Evolutionary conservation across 2,329 filamentous ascomycete genomes (phyloP).

Genomic region (Aspergillus sp.): DNA sequence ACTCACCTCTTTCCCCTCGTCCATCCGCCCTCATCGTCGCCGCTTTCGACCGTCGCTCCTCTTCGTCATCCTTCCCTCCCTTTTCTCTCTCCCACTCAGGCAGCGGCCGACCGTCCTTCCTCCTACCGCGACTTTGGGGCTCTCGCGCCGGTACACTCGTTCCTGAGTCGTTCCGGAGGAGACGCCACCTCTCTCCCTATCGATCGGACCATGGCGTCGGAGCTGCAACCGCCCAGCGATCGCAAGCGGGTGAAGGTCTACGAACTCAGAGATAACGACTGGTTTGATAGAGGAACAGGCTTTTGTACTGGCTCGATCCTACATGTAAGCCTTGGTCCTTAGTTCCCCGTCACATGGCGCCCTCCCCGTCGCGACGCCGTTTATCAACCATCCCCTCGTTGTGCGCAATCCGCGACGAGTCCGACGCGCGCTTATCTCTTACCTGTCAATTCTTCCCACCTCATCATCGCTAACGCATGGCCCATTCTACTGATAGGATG

Average conservation of each 20-base stretch:
- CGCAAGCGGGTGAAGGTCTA: constrained; percentile 89
- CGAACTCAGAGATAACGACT: constrained; percentile 97
- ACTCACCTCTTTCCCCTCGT: constrained; percentile 10
- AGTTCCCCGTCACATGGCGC: constrained; percentile 16
- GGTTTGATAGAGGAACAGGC: constrained; percentile 95
- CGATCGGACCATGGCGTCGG: constrained; percentile 46
- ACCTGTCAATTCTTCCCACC: not conserved
- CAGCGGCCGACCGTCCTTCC: constrained; percentile 12
- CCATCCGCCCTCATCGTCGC: not conserved
- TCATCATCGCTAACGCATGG: constrained; percentile 11
- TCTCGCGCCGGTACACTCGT: constrained; percentile 34
- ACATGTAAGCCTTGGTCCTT: constrained; percentile 56
- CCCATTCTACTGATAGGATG: constrained; percentile 54
- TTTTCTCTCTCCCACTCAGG: constrained; percentile 13
- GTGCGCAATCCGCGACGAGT: constrained; percentile 16
- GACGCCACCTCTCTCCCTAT: constrained; percentile 28
- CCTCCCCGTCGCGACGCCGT: constrained; percentile 13
- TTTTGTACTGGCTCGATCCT: constrained; percentile 81
- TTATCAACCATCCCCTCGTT: constrained; percentile 8
- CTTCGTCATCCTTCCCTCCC: constrained; percentile 1
- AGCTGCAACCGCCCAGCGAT: constrained; percentile 47
- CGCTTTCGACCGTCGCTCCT: not conserved
- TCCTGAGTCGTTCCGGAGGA: constrained; percentile 36
- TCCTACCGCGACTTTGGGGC: constrained; percentile 18
- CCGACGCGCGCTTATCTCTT: constrained; percentile 8